Evolutionary conservation across 2,329 filamentous ascomycete genomes (phyloP).

Genomic region (Thelonectria rubi): DNA sequence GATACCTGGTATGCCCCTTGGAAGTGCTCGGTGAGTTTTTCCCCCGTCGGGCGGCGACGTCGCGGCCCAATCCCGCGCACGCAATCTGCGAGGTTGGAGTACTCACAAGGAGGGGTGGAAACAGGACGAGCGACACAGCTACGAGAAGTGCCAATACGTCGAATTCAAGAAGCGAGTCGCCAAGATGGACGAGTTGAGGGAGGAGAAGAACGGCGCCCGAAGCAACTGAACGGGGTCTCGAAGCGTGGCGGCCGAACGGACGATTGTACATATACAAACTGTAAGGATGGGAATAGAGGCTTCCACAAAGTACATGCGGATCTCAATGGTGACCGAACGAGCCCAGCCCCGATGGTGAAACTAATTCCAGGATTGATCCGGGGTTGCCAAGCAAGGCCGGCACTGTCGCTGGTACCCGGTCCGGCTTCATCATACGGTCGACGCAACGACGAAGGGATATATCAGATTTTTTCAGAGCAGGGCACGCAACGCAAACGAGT

Average conservation of each 20-base stretch:
- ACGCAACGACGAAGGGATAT: not conserved
- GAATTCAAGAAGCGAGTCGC: slow-evolving; percentile 98
- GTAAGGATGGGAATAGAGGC: slow-evolving; percentile 42
- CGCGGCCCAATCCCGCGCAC: not conserved
- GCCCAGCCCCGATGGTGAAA: not conserved
- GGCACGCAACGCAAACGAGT: not conserved
- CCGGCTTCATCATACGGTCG: not conserved
- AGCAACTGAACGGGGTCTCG: slow-evolving; percentile 71
- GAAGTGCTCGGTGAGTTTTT: slow-evolving; percentile 87
- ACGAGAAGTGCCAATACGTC: slow-evolving; percentile 99
- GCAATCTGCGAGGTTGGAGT: slow-evolving; percentile 6
- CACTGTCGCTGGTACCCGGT: not conserved
- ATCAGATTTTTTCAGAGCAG: slow-evolving; percentile 1
- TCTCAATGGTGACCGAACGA: slow-evolving; percentile 34
- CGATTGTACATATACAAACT: slow-evolving; percentile 46
- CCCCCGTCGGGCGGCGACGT: not conserved
- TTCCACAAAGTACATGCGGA: slow-evolving; percentile 38
- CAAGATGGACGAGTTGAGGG: slow-evolving; percentile 97
- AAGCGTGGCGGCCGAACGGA: slow-evolving; percentile 33
- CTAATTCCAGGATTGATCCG: slow-evolving; percentile 1
- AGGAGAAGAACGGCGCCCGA: slow-evolving; percentile 81
- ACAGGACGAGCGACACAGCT: slow-evolving; percentile 94
- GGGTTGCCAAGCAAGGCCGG: not conserved
- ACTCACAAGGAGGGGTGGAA: slow-evolving; percentile 34
- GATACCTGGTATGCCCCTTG: slow-evolving; percentile 94